Conservation (phyloP, 2,329 filamentous ascomycete genomes). For the Trichoderma sp. region DNA sequence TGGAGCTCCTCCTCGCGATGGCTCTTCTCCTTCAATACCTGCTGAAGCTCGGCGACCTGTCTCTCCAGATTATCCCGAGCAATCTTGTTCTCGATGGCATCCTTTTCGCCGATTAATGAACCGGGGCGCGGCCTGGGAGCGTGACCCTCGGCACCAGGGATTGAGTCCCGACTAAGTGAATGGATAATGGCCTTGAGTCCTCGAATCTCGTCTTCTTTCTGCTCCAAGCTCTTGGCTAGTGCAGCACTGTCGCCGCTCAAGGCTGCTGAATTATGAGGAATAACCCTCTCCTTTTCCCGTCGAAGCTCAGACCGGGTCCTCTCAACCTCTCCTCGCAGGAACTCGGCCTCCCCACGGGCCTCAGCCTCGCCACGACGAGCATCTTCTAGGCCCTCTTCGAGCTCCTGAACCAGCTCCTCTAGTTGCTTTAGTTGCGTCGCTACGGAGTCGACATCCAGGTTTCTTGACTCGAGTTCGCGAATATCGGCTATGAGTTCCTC, state of each 20-base stretch:
- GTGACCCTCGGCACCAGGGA: slow-evolving; percentile 40
- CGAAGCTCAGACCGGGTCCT: slow-evolving; percentile 82
- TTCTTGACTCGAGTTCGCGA: slow-evolving; percentile 74
- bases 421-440: slow-evolving; percentile 90
- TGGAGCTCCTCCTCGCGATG: slow-evolving; percentile 80
- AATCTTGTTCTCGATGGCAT: slow-evolving; percentile 33
- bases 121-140: slow-evolving; percentile 28
- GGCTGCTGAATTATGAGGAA: slow-evolving; percentile 26
- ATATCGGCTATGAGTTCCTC: slow-evolving; percentile 81
- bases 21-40: slow-evolving; percentile 67
- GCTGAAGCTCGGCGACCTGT: slow-evolving; percentile 75
- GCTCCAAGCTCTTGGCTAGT: slow-evolving; percentile 73
- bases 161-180: slow-evolving; percentile 77
- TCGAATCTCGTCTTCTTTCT: slow-evolving; percentile 95
- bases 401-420: slow-evolving; percentile 91
- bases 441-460: slow-evolving; percentile 87
- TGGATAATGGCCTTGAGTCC: slow-evolving; percentile 98
- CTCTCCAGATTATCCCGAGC: slow-evolving; percentile 67
- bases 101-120: slow-evolving; percentile 33
- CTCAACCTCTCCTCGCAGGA: slow-evolving; percentile 90
- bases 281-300: slow-evolving; percentile 78
- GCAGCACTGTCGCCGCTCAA: slow-evolving; percentile 43
- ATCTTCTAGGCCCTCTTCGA: slow-evolving; percentile 95
- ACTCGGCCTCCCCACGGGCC: slow-evolving; percentile 92
- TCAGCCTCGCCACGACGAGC: slow-evolving; percentile 91